These are phyloP conservation scores for Russula sp. DNA, from an alignment of 768 basidiomycete genomes.

Conservation along the genomic window DNA sequence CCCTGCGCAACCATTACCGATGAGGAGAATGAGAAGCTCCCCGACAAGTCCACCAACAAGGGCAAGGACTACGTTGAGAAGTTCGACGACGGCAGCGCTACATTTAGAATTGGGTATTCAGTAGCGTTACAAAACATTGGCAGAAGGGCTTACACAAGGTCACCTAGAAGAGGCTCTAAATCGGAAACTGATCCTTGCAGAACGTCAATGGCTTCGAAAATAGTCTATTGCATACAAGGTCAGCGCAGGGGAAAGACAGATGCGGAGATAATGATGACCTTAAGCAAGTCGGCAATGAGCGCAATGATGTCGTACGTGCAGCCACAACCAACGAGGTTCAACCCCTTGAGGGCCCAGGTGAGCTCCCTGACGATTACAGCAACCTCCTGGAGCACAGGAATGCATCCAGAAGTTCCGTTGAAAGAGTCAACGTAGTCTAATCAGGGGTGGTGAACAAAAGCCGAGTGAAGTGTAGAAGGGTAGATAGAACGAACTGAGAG, in stretches of 20 bases:
- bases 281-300: not conserved
- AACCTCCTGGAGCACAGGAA: not conserved
- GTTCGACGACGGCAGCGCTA: conserved; percentile 3
- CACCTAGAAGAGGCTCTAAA: not conserved
- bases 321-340: conserved; percentile 5
- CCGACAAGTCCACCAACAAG: conserved; percentile 9
- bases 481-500: conserved; percentile 6
- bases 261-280: not conserved
- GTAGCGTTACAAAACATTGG: not conserved
- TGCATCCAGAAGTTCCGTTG: conserved; percentile 3
- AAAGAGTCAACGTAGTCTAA: not conserved
- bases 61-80: conserved; percentile 15
- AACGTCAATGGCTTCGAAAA: not conserved
- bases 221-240: conserved; percentile 7
- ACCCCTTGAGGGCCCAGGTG: not conserved
- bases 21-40: conserved; percentile 17
- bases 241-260: not conserved
- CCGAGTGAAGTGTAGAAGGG: not conserved
- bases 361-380: not conserved
- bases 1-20: conserved; percentile 16
- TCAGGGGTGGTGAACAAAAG: not conserved
- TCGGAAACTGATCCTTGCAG: not conserved
- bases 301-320: conserved; percentile 10
- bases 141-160: conserved; percentile 13
- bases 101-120: not conserved